Evolutionary conservation across 2,329 filamentous ascomycete genomes (phyloP).

Genomic region (Niveomyces coronatus): DNA sequence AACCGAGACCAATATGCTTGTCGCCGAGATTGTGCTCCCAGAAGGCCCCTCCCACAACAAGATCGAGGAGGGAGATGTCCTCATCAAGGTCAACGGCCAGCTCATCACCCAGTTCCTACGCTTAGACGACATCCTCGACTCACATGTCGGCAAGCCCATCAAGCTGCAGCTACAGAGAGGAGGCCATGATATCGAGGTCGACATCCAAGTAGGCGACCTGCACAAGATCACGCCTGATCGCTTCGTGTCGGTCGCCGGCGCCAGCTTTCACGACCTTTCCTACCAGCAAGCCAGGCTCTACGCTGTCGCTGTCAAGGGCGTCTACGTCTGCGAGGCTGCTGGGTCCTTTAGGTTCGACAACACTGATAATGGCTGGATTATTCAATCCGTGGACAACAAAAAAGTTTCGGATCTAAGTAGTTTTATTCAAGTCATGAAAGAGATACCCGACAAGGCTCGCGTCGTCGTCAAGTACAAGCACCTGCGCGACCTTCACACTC

Average conservation of each 20-base stretch:
- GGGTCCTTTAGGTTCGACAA: constrained; percentile 94
- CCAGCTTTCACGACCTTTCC: constrained; percentile 89
- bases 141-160: constrained; percentile 69
- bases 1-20: constrained; percentile 91
- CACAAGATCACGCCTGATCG: constrained; percentile 93
- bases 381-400: constrained; percentile 86
- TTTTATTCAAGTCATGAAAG: constrained; percentile 85
- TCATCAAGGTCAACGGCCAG: constrained; percentile 88
- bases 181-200: constrained; percentile 75
- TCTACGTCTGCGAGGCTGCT: constrained; percentile 86
- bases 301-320: constrained; percentile 81
- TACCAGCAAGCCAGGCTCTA: constrained; percentile 97
- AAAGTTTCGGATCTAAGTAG: constrained; percentile 78
- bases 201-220: constrained; percentile 77
- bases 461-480: constrained; percentile 96
- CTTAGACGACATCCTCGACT: constrained; percentile 84
- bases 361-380: constrained; percentile 83
- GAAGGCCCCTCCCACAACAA: constrained; percentile 79
- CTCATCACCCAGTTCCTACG: constrained; percentile 88
- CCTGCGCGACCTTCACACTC: constrained; percentile 84
- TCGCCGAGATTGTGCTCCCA: constrained; percentile 89
- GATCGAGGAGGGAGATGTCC: constrained; percentile 86
- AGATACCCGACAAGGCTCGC: constrained; percentile 69
- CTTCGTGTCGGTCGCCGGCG: constrained; percentile 89
- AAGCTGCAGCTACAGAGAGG: constrained; percentile 78